Conservation (phyloP, 2,329 filamentous ascomycete genomes). For the Arthroderma sp. region DNA sequence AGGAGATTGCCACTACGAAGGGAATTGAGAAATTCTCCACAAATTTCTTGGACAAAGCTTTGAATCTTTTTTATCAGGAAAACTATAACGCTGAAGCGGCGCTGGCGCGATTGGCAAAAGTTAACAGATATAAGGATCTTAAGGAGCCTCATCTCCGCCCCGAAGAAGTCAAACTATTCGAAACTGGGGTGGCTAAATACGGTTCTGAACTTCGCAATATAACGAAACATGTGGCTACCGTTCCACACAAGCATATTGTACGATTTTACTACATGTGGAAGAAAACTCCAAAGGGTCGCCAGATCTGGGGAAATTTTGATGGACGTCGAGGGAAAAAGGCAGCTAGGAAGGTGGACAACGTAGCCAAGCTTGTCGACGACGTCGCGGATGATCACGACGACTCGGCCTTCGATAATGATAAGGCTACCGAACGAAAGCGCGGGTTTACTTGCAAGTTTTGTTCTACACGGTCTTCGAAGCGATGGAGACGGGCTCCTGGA, state of each 20-base stretch:
- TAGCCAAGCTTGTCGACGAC: slow-evolving; percentile 73
- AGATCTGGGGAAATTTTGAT: slow-evolving; percentile 81
- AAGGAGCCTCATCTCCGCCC: slow-evolving; percentile 72
- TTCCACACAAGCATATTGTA: slow-evolving; percentile 67
- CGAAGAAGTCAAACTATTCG: slow-evolving; percentile 76
- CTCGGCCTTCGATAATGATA: slow-evolving; percentile 85
- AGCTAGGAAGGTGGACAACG: slow-evolving; percentile 48
- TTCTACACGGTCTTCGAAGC: slow-evolving; percentile 60
- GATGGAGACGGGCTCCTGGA: slow-evolving; percentile 83
- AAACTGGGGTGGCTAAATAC: slow-evolving; percentile 78
- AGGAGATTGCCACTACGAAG: slow-evolving; percentile 49
- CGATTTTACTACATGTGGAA: slow-evolving; percentile 98
- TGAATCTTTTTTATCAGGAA: slow-evolving; percentile 58
- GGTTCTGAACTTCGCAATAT: slow-evolving; percentile 80
- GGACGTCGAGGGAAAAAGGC: slow-evolving; percentile 86
- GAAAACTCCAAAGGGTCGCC: slow-evolving; percentile 70
- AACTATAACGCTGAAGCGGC: slow-evolving; percentile 60
- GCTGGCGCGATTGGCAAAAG: slow-evolving; percentile 53
- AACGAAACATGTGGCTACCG: slow-evolving; percentile 65
- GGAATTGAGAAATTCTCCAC: slow-evolving; percentile 65
- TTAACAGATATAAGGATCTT: slow-evolving; percentile 56
- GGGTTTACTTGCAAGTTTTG: slow-evolving; percentile 94
- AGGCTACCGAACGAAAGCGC: slow-evolving; percentile 65
- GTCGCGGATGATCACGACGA: slow-evolving; percentile 87
- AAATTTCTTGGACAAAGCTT: slow-evolving; percentile 74